Conservation (phyloP, 345 rosid genomes). For the Lagerstroemia speciosa region DNA sequence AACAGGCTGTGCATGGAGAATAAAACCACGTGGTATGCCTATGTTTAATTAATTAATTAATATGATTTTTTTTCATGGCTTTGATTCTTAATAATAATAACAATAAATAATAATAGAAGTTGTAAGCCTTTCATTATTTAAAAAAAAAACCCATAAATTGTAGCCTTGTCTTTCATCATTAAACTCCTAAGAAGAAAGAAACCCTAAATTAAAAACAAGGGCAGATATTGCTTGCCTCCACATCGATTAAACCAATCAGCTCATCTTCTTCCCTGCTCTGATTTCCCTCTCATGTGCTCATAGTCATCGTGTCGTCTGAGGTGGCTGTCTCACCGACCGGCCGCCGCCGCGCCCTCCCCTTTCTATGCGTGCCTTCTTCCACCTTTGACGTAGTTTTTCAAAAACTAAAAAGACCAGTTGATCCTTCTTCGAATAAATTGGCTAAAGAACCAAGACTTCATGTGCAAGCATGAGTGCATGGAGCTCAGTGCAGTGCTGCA, state of each 20-base stretch:
- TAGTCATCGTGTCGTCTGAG: neutral
- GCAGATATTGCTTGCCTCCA: neutral
- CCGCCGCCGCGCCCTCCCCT: neutral
- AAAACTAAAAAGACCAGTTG: too few species aligned
- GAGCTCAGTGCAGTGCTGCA: constrained; percentile 2
- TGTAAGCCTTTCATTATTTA: neutral
- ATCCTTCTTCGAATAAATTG: neutral
- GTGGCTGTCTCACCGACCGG: neutral
- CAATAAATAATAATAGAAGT: neutral
- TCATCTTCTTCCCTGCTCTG: neutral
- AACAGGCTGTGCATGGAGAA: constrained; percentile 39
- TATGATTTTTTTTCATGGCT: neutral
- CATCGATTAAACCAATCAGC: neutral
- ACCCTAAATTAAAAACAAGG: neutral
- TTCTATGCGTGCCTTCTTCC: neutral
- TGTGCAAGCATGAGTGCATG: constrained; percentile 14
- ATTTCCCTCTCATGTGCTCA: neutral
- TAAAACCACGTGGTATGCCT: constrained; percentile 38
- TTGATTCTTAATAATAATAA: neutral
- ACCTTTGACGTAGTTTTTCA: neutral
- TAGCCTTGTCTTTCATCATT: neutral
- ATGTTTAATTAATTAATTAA: neutral
- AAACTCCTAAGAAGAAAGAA: too few species aligned
- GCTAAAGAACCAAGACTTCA: constrained; percentile 2
- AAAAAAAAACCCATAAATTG: neutral